Evolutionary conservation across 192 early-diverging fungal genomes (phyloP).

Genomic region (Gonapodya sp.): DNA sequence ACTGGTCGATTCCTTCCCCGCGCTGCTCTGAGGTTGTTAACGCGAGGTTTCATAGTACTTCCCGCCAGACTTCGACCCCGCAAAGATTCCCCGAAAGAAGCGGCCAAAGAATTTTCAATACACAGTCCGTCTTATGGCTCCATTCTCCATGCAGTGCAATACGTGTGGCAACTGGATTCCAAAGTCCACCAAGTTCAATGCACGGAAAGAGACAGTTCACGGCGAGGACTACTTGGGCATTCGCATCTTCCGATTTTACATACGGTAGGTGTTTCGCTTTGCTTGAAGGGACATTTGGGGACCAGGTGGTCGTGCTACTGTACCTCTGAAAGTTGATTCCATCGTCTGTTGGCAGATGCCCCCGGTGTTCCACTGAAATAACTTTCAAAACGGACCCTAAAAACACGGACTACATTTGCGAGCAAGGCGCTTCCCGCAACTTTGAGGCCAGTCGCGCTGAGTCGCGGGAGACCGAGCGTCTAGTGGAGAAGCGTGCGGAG

Average conservation of each 20-base stretch:
- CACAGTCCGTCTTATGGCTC: constrained; percentile 96
- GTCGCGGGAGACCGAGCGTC: constrained; percentile 41
- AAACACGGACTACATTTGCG: constrained; percentile 89
- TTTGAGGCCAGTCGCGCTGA: constrained; percentile 90
- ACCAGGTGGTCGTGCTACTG: neutral
- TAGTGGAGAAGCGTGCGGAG: constrained; percentile 49
- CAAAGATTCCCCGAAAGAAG: constrained; percentile 79
- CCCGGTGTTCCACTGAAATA: constrained; percentile 90
- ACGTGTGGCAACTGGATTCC: constrained; percentile 95
- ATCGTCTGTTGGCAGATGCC: constrained; percentile 72
- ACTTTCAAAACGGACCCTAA: constrained; percentile 97
- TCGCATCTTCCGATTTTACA: constrained; percentile 66
- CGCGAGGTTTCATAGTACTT: constrained; percentile 51
- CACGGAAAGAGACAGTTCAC: constrained; percentile 78
- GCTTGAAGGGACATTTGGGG: too few relatives aligned
- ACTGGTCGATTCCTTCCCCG: neutral
- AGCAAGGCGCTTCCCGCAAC: constrained; percentile 84
- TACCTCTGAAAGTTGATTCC: constrained; percentile 39
- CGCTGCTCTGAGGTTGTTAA: too few relatives aligned
- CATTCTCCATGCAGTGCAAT: constrained; percentile 96
- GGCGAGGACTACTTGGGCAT: constrained; percentile 64
- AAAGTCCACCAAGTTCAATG: constrained; percentile 98
- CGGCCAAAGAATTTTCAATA: constrained; percentile 74
- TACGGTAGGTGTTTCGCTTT: constrained; percentile 13
- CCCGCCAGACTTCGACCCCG: constrained; percentile 94